Evolutionary conservation across 371 early-diverging fungal genomes (phyloP).

Genomic region (Lichtheimia ramosa): DNA sequence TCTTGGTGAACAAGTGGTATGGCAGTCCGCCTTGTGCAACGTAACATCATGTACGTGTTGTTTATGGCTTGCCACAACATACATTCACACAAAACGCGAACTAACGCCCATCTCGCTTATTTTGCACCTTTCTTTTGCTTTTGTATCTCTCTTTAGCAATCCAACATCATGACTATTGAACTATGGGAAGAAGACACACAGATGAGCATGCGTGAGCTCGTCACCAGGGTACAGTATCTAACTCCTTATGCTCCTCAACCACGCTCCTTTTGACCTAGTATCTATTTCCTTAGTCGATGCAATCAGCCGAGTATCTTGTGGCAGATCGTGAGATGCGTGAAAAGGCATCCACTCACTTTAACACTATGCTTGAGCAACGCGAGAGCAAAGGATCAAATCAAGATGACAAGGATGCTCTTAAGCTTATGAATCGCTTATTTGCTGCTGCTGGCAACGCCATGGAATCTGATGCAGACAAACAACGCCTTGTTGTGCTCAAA

Average conservation of each 20-base stretch:
- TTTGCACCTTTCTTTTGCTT: conserved; percentile 2
- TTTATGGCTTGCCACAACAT: neutral
- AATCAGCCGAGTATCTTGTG: conserved; percentile 8
- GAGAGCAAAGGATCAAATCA: conserved; percentile 5
- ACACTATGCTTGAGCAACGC: conserved; percentile 15
- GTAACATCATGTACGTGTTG: neutral
- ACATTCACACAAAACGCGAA: neutral
- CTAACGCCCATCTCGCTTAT: neutral
- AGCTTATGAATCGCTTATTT: conserved; percentile 32
- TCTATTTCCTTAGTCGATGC: conserved; percentile 17
- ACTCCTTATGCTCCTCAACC: neutral
- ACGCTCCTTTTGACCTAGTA: neutral
- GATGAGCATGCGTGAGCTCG: conserved; percentile 12
- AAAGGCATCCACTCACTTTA: conserved; percentile 15
- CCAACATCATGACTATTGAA: conserved; percentile 4
- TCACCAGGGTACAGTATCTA: conserved; percentile 5
- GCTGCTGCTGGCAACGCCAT: conserved; percentile 35
- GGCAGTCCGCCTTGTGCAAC: conserved; percentile 7
- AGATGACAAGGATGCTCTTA: conserved; percentile 10
- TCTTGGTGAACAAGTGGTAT: too few relatives aligned
- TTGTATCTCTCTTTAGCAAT: neutral
- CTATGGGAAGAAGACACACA: conserved; percentile 18
- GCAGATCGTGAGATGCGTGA: conserved; percentile 9
- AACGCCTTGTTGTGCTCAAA: conserved; percentile 26
- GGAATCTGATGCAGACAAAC: conserved; percentile 43